Evolutionary conservation across 2,329 filamentous ascomycete genomes (phyloP), one percentile per base, ranked within the genome.

Genomic region (Botrytis fabae): DNA sequence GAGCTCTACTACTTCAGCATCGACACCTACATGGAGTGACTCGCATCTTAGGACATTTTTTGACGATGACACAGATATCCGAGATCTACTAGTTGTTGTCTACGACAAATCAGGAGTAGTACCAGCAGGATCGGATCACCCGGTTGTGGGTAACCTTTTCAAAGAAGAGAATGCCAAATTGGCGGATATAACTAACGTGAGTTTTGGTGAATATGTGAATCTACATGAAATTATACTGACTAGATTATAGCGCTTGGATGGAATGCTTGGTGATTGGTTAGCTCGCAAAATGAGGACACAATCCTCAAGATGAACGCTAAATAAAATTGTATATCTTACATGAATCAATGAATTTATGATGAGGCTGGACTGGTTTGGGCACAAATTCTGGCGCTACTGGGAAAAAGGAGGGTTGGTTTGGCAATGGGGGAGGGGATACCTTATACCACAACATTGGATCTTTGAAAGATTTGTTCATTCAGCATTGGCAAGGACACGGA

Each of bases 71-170:
- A 91, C 91, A 48, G 94, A 97, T 75, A 94, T 99, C 77, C 90
- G 93, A 69, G 95, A 99, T 81, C 88, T 98, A 80, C 87, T 98
- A 69, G 88, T 95, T 54, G 92, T 99, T 74, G 94, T 99, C 42
- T 95, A 97, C 80, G 95, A 98, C 83, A 97, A 95, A 81, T 92
- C 90, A 22, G 93, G 95, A 74, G 90, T 97, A 25, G 88, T 90
- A 60, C 92, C 94, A 28, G 93, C 92, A 12, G 89, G 92, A 1
- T 87, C 89, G n/a, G 93, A 97, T 73, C 95, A 98, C 81, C 95
- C 95, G 0, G 86, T 97, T 62, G 93, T 92, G 69, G 89, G 90
- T 22, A 89, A 90, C 35, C 84, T 98, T 71, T 98, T 97, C 84
- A 90, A 90, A 68, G 93, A 97, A 80, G 93, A 97, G 82, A 95